These are phyloP conservation scores for Aspergillus vadensis DNA, from an alignment of 2,329 filamentous ascomycete species.

Conservation along the genomic window DNA sequence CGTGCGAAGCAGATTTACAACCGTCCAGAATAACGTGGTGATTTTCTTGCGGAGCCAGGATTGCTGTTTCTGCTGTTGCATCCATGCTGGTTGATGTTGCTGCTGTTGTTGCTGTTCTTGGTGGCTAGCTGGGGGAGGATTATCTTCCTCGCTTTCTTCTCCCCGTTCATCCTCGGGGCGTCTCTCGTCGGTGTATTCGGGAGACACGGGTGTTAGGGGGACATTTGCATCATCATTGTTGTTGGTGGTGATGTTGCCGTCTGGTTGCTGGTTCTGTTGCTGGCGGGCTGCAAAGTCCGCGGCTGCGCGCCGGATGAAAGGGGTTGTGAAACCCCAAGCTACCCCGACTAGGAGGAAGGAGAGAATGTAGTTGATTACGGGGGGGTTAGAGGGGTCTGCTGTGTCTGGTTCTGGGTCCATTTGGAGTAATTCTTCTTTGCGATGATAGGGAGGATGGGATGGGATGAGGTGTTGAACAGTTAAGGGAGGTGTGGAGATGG, in stretches of 20 bases:
- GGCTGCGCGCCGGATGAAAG: constrained; percentile 87
- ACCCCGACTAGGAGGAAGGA: constrained; percentile 89
- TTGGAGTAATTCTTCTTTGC: neutral
- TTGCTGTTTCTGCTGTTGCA: constrained; percentile 4
- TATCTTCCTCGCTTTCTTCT: constrained; percentile 13
- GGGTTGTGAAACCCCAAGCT: constrained; percentile 90
- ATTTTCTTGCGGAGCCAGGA: constrained; percentile 66
- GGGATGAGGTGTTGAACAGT: too few species aligned
- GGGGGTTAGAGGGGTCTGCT: constrained; percentile 28
- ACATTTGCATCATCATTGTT: neutral
- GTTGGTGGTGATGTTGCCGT: neutral
- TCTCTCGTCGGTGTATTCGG: constrained; percentile 11
- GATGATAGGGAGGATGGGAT: neutral
- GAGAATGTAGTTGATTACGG: constrained; percentile 74
- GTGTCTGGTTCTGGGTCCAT: constrained; percentile 6
- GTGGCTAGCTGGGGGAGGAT: constrained; percentile 5
- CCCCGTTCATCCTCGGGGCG: neutral
- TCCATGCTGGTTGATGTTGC: constrained; percentile 24
- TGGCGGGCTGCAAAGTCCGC: constrained; percentile 68
- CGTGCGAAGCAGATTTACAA: constrained; percentile 75
- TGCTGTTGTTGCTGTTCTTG: neutral
- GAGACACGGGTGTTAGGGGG: neutral
- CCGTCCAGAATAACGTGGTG: constrained; percentile 69
- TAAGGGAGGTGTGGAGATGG: too few species aligned
- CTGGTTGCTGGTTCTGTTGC: constrained; percentile 24